phyloP scores from a whole-genome alignment of 2,329 filamentous ascomycete species.

The Penicillium sp. region DNA sequence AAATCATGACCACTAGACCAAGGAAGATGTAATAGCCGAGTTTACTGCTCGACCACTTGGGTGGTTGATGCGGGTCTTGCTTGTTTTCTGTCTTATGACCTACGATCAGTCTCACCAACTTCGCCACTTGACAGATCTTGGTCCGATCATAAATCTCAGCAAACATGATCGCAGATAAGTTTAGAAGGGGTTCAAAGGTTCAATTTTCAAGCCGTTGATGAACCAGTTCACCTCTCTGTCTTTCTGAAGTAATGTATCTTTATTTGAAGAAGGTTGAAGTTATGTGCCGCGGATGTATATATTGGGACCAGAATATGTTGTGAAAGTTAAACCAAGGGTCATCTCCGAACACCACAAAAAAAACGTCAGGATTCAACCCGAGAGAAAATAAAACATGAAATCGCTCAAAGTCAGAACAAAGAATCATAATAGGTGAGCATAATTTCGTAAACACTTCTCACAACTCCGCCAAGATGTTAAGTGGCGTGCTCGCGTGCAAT shows the following conservation, averaged over 20 bases:
- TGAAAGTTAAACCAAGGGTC: background rate
- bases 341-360: background rate
- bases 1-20: slow-evolving; percentile 44
- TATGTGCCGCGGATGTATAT: background rate
- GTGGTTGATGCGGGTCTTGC: background rate
- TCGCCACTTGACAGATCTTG: background rate
- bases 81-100: accelerated
- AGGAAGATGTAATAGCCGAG: slow-evolving; percentile 8
- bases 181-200: background rate
- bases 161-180: background rate
- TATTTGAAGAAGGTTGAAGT: background rate
- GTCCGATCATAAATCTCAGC: background rate
- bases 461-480: background rate
- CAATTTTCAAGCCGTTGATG: background rate
- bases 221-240: background rate
- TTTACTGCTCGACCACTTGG: slow-evolving; percentile 14
- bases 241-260: background rate
- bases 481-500: background rate
- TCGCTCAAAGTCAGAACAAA: too few relatives aligned
- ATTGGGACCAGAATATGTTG: background rate
- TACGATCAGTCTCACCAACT: too few relatives aligned
- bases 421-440: too few relatives aligned
- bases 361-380: too few relatives aligned
- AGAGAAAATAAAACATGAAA: too few relatives aligned
- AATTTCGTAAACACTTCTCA: background rate